Base-by-base conservation (phyloP, 345 rosid species). In the Acer negundo region DNA sequence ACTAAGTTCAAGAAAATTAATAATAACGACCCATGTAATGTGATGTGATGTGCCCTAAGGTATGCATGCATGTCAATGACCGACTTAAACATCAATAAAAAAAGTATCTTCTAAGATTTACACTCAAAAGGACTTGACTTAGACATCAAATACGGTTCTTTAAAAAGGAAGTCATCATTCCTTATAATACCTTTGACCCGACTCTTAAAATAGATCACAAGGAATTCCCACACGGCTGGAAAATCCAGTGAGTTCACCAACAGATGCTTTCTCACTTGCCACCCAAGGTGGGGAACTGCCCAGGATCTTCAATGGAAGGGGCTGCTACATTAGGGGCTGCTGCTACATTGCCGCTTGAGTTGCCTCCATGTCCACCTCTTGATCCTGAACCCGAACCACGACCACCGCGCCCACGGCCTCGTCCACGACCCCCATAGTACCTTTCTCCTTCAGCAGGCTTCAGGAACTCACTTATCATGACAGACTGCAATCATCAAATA, bases 361-460 rank as follows among this genome's bases (percentile, higher is more conserved):
- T 56, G 75, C 84, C 89, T 31, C 79, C 83, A 74, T 47, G 80
- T 70, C 92, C 96, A 76, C 93, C 93, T 67, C 93, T 87, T 58
- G 84, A 40, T 24, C 85, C 26, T 79, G 76, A 79, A 26, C 92
- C 63, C 9, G 76, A 79, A 47, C 92, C 63, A 59, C 63, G 63
- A 10, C 58, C 93, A 6, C 96, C 92, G 46, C 6, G 38, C 38
- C 94, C 94, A 59, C 97, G 92, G 28, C 87, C 92, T 68, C 91
- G 82, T 0, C 97, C 95, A 0, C 97, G 90, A 23, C 94, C 90
- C 6, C 86, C 83, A 78, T 82, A 80, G 88, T 69, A 79, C 77
- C 82, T 90, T 88, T 86, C 94, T 40, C 97, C 96, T 40, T 89
- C 98, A 65, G 94, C 95, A 66, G 99, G 99, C 89, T 94, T 97